Percentiles rank a stretch among this genome's conserved stretches.
These are phyloP conservation scores for Rhypophila decipiens DNA, from an alignment of 495 filamentous ascomycete species.

Conservation along the genomic window DNA sequence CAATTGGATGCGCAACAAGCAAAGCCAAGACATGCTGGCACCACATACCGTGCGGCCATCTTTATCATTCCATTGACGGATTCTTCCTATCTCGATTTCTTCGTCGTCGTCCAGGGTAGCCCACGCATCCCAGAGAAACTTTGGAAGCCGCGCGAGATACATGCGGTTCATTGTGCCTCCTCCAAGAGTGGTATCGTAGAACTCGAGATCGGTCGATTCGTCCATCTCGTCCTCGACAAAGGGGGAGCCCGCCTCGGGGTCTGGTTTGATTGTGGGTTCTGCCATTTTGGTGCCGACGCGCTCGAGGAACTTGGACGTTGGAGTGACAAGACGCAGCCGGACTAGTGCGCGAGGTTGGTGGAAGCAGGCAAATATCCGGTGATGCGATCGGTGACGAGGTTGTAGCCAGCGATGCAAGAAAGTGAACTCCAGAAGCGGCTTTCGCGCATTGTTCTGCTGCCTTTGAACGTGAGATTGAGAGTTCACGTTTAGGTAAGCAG, in stretches of 20 bases:
- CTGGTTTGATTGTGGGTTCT: constrained; percentile 65
- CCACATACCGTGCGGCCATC: constrained; percentile 36
- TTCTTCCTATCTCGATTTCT: constrained; percentile 64
- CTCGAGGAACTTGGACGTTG: too few relatives aligned
- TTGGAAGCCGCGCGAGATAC: constrained; percentile 72
- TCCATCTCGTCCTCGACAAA: constrained; percentile 66
- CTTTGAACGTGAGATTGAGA: too few relatives aligned
- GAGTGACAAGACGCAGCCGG: too few relatives aligned
- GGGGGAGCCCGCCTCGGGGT: constrained; percentile 59
- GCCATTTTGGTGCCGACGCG: too few relatives aligned
- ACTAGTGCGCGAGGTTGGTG: too few relatives aligned
- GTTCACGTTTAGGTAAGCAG: too few relatives aligned
- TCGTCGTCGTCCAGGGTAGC: constrained; percentile 44
- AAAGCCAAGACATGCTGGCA: not conserved
- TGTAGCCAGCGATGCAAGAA: too few relatives aligned
- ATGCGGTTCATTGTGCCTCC: constrained; percentile 39
- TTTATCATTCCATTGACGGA: constrained; percentile 54
- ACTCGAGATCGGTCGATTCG: constrained; percentile 81
- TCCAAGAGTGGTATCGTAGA: constrained; percentile 46
- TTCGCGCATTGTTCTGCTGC: too few relatives aligned
- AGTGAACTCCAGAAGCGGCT: too few relatives aligned
- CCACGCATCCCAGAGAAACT: constrained; percentile 70
- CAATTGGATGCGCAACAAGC: constrained; percentile 1
- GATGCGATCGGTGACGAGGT: too few relatives aligned
- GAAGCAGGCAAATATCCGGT: too few relatives aligned